A percentile compares a stretch with the other conserved stretches of the same genome.
Evolutionary conservation across 148 eudicot genomes (phyloP).

Genomic region (Polygonum maritimum): DNA sequence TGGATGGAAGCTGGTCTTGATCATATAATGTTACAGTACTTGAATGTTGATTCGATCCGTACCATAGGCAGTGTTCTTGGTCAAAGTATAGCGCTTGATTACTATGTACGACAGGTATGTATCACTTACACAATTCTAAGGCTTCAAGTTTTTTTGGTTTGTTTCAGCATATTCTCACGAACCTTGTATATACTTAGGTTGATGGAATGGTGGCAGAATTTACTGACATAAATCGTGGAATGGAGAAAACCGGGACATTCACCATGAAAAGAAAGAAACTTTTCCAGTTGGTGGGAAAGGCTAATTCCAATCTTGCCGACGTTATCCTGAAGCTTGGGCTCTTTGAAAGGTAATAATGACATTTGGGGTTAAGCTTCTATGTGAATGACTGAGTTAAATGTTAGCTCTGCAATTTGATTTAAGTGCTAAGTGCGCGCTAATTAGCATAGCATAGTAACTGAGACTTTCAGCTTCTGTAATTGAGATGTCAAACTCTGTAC

Average conservation of each 20-base stretch:
- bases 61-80: constrained; percentile 97
- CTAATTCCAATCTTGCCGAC: constrained; percentile 91
- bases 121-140: neutral
- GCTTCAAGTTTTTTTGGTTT: neutral
- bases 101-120: constrained; percentile 85
- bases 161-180: constrained; percentile 8
- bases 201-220: constrained; percentile 97
- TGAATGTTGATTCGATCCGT: constrained; percentile 87
- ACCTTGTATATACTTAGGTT: constrained; percentile 37
- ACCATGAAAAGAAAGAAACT: constrained; percentile 91
- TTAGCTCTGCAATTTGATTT: neutral
- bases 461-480: neutral
- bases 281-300: constrained; percentile 92
- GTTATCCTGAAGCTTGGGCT: constrained; percentile 97
- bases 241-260: constrained; percentile 95
- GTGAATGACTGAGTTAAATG: neutral
- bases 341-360: constrained; percentile 62
- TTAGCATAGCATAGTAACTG: no score
- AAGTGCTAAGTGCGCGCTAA: neutral
- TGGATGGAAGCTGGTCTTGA: constrained; percentile 96
- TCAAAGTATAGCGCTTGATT: constrained; percentile 97
- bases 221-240: constrained; percentile 89
- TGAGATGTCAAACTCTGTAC: neutral
- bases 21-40: constrained; percentile 66
- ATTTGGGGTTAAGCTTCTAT: neutral